A percentile compares a stretch with the other conserved stretches of the same genome.
These are phyloP conservation scores for Emmonsia crescens DNA, from an alignment of 2,329 filamentous ascomycete species.

Conservation along the genomic window DNA sequence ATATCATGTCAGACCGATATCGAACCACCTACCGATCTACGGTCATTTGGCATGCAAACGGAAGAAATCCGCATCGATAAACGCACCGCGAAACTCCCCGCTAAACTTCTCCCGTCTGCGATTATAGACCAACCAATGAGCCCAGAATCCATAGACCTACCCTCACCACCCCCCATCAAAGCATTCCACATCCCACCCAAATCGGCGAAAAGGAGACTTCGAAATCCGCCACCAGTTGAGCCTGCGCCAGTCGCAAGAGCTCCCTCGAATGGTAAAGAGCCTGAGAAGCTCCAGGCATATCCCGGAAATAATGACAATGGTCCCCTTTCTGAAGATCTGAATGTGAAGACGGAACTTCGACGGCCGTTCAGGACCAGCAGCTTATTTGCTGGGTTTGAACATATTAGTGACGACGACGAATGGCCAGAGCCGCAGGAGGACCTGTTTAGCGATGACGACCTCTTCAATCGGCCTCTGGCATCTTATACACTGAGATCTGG, in stretches of 20 bases:
- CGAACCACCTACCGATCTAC: constrained; percentile 35
- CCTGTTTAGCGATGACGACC: constrained; percentile 35
- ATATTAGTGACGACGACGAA: constrained; percentile 42
- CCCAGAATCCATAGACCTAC: constrained; percentile 12
- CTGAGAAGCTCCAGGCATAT: constrained; percentile 53
- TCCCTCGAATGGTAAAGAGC: constrained; percentile 13
- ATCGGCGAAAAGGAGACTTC: constrained; percentile 20
- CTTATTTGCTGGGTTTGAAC: constrained; percentile 77
- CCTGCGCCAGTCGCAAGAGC: constrained; percentile 29
- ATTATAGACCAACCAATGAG: constrained; percentile 47
- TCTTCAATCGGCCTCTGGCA: constrained; percentile 35
- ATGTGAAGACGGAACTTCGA: constrained; percentile 46
- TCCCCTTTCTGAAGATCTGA: constrained; percentile 44
- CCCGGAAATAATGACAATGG: constrained; percentile 74
- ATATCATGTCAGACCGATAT: constrained; percentile 67
- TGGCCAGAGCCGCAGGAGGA: constrained; percentile 18
- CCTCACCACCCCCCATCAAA: constrained; percentile 21
- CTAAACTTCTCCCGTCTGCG: constrained; percentile 67
- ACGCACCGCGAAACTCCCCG: constrained; percentile 61
- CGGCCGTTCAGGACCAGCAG: constrained; percentile 69
- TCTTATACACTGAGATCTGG: constrained; percentile 34
- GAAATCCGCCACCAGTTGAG: constrained; percentile 27
- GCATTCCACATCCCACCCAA: constrained; percentile 27
- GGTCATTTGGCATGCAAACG: constrained; percentile 63
- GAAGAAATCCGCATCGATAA: constrained; percentile 81